These are phyloP conservation scores for Colletotrichum magnum DNA, from an alignment of 2,329 filamentous ascomycete genomes.

Conservation along the genomic window DNA sequence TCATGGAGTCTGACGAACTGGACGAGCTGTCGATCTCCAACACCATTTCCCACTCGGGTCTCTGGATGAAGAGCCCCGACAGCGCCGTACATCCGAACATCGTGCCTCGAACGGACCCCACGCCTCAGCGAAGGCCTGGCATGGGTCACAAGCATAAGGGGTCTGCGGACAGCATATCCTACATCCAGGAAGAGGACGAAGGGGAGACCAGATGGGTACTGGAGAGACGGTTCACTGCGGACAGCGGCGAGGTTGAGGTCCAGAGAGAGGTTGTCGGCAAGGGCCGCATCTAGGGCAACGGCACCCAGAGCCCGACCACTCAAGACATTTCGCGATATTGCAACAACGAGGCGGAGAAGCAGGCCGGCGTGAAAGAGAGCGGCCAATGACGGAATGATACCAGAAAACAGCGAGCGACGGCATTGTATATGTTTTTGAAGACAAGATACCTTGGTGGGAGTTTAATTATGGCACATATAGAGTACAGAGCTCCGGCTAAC, in stretches of 20 bases:
- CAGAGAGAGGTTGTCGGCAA: slow-evolving; percentile 75
- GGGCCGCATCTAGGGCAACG: slow-evolving; percentile 57
- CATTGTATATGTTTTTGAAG: slow-evolving; percentile 18
- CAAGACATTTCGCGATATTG: background rate
- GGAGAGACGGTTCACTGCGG: slow-evolving; percentile 76
- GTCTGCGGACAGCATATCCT: slow-evolving; percentile 79
- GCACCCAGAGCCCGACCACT: background rate
- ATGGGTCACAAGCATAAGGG: slow-evolving; percentile 66
- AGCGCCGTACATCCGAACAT: slow-evolving; percentile 35
- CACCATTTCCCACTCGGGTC: slow-evolving; percentile 44
- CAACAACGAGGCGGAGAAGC: background rate
- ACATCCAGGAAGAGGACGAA: slow-evolving; percentile 73
- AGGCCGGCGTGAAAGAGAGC: background rate
- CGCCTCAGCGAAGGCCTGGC: slow-evolving; percentile 45
- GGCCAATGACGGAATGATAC: slow-evolving; percentile 14
- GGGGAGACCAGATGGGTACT: slow-evolving; percentile 77
- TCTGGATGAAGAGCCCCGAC: slow-evolving; percentile 45
- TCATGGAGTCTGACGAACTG: slow-evolving; percentile 56
- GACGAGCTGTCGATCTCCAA: slow-evolving; percentile 39
- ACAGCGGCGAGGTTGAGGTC: slow-evolving; percentile 75
- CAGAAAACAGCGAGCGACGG: slow-evolving; percentile 26
- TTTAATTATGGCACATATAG: slow-evolving; percentile 27
- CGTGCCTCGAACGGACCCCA: slow-evolving; percentile 39
- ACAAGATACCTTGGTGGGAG: slow-evolving; percentile 19
- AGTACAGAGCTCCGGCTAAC: slow-evolving; percentile 23